A percentile compares a stretch with the other conserved stretches of the same genome.
phyloP scores from a whole-genome alignment of 2,329 filamentous ascomycete species.

The Epicoccum nigrum region DNA sequence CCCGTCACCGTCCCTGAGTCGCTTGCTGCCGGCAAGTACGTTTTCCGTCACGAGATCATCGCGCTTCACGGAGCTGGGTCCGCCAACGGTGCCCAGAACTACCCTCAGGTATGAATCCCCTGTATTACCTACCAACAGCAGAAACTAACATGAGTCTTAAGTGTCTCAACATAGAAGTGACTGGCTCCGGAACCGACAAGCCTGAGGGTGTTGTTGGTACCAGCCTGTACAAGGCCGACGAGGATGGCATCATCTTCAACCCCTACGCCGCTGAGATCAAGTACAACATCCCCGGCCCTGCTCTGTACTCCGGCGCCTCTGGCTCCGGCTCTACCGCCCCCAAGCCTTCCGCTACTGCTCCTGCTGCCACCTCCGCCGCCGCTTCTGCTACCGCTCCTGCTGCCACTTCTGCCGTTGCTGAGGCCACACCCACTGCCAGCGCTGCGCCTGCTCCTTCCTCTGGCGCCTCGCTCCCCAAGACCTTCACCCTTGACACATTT shows the following conservation, averaged over 20 bases:
- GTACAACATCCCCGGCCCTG: constrained; percentile 54
- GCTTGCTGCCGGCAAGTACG: constrained; percentile 58
- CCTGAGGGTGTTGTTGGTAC: constrained; percentile 58
- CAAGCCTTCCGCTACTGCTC: constrained; percentile 14
- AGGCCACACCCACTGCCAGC: constrained; percentile 12
- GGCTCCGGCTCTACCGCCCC: constrained; percentile 15
- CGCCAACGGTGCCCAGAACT: constrained; percentile 59
- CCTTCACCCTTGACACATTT: constrained; percentile 44
- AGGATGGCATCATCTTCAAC: constrained; percentile 53
- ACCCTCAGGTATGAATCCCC: constrained; percentile 58
- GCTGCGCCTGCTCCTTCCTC: constrained; percentile 20
- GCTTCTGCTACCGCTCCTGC: constrained; percentile 8
- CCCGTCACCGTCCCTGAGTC: constrained; percentile 53
- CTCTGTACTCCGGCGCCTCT: constrained; percentile 39
- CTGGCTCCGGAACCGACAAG: constrained; percentile 53
- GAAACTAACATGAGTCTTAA: neutral
- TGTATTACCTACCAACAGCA: no score
- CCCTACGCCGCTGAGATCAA: constrained; percentile 43
- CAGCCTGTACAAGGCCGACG: constrained; percentile 52
- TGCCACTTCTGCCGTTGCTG: constrained; percentile 11
- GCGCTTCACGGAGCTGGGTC: constrained; percentile 55
- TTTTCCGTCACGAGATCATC: constrained; percentile 62
- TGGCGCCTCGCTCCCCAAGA: constrained; percentile 29
- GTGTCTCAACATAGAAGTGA: constrained; percentile 38
- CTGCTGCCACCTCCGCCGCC: constrained; percentile 20